Conservation (phyloP, 2,329 filamentous ascomycete species). For the Camillea tinctor region DNA sequence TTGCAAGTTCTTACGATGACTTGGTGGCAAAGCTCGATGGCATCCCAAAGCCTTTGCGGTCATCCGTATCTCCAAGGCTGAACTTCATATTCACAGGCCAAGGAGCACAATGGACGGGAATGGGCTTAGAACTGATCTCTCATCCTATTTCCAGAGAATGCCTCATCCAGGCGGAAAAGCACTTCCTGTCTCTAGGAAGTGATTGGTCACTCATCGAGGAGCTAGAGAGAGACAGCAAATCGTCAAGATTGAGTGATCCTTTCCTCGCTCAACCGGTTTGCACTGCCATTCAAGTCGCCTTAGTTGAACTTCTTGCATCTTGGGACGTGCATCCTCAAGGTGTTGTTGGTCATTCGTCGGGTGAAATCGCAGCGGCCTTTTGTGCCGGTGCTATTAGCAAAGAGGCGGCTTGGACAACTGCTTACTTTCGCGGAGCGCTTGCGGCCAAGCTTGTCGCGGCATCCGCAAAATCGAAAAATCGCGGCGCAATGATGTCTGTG, state of each 20-base stretch:
- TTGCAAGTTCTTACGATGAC: not conserved
- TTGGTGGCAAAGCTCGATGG: not conserved
- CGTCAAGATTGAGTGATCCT: not conserved
- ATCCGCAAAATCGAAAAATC: not conserved
- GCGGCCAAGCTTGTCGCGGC: too few relatives aligned
- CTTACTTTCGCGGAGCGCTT: constrained; percentile 23
- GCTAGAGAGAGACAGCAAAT: constrained; percentile 4
- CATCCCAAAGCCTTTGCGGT: not conserved
- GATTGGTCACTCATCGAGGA: not conserved
- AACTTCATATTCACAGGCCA: not conserved
- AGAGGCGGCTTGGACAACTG: constrained; percentile 22
- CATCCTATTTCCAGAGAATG: not conserved
- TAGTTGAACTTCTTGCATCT: not conserved
- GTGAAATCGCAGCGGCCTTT: constrained; percentile 10
- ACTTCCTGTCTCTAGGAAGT: not conserved
- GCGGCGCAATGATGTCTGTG: constrained; percentile 24
- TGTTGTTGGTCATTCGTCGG: constrained; percentile 1
- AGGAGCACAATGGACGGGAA: not conserved
- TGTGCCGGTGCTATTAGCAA: constrained; percentile 17
- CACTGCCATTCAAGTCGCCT: not conserved
- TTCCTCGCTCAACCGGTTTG: not conserved
- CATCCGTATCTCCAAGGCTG: not conserved
- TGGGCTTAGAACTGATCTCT: not conserved
- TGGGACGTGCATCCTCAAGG: not conserved
- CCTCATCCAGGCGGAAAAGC: not conserved